Evolutionary conservation across 2,329 filamentous ascomycete genomes (phyloP), one percentile per base, ranked within the genome.

Genomic region (Aspergillus felis): DNA sequence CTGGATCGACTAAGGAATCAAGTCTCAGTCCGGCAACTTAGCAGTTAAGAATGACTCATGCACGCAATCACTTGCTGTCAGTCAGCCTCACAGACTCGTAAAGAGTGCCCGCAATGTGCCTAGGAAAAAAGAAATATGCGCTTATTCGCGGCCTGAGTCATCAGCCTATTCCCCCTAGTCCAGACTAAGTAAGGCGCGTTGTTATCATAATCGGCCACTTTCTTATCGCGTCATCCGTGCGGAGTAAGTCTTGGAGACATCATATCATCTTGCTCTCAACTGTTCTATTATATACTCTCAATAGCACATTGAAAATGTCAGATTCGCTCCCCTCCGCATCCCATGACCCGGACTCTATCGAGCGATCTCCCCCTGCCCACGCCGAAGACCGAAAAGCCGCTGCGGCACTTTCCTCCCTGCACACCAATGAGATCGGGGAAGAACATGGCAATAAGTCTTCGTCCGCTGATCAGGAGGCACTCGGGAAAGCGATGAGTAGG

Each of bases 381-480:
- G 77, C 78, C 29, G 79, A 81, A 71, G 79, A 80, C 66, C 79
- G 79, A 64, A 80, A 79, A 68, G 78, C 79, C 10, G 79, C 78
- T 20, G 79, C 77, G 14, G 79, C 79, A 8, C 77, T 81, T 51
- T 78, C 76, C 58, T 72, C 78, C 38, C 74, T 81, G 41, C 74
- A 79, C 59, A 69, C 71, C 12, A 77, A 73, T 54, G 74, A 72
- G 50, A 73, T 76, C 53, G 70, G 66, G 6, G 68, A 74, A 9
- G 72, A 74, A 29, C 62, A 65, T 12, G 70, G 70, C 1, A 68
- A 73, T 51, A 67, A 66, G 14, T 70, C 74, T 1, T 70, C 72
- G 1, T 66, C 66, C 14, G 73, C 73, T 0, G 76, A 79, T 41
- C 78, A 80, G 57, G 78, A 81, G 62, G 79, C 78, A 0, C 64